Base-by-base conservation (phyloP, 495 filamentous ascomycete genomes). In the Chaetomium tenue region DNA sequence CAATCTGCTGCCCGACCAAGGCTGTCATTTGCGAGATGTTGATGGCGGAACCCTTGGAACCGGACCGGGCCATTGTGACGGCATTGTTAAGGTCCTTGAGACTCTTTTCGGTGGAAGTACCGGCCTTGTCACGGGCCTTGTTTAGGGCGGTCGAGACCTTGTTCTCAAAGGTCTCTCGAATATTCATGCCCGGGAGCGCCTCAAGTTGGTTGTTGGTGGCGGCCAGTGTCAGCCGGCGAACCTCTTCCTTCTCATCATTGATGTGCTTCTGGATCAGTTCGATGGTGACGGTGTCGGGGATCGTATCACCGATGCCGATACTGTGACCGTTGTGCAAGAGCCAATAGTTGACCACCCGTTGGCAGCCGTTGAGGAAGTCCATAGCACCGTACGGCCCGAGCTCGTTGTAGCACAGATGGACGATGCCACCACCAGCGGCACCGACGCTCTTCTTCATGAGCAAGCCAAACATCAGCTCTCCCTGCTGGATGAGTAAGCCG, bases 1-100 rank as follows among this genome's bases (percentile, higher is more conserved):
- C 92, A 39, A 92, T 94, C 73, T 99, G 94, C 68, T 99, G 94
- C 58, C 94, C 94, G 23, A 99, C 94, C 57, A 97, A 82, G 15
- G 95, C 93, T 55, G 92, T 93, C 94, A 99, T 99, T 76, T 99
- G 94, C 20, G 95, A 97, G 68, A 99, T 98, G 74, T 99, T 99
- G 79, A 98, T 98, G 4, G 91, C 91, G 6, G 94, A 96, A 68
- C 94, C 94, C 81, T 99, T 99, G 63, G 95, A 98, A 68, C 94
- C 94, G 65, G 93, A 96, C 30, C 86, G 83, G 64, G 94, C 92
- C 93, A 97, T 99, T 67, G 92, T 90, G 50, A 94, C 89, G 55
- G 92, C 93, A 65, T 97, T 96, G 82, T 99, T 99, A 64, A 88
- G 73, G 79, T 96, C 93, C 80, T 97, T 98, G 71, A 98, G 79